These are phyloP conservation scores for Neofusicoccum sp. DNA, from an alignment of 2,329 filamentous ascomycete genomes.

Conservation along the genomic window DNA sequence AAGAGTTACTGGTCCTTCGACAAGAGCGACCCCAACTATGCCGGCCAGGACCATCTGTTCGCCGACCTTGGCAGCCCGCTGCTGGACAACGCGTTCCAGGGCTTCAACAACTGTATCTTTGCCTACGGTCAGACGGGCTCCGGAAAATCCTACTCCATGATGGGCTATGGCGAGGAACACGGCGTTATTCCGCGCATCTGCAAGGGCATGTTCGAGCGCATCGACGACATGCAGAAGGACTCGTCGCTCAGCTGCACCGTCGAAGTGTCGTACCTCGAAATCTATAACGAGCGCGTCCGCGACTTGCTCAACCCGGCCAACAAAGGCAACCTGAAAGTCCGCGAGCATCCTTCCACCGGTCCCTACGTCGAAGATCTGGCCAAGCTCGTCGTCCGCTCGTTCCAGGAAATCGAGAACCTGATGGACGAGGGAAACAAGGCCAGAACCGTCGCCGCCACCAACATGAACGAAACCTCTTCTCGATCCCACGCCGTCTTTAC, in stretches of 20 bases:
- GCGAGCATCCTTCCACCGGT: slow-evolving; percentile 95
- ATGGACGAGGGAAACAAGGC: slow-evolving; percentile 99
- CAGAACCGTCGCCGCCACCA: slow-evolving; percentile 94
- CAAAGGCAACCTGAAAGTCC: slow-evolving; percentile 94
- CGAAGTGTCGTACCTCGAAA: slow-evolving; percentile 97
- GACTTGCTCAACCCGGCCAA: slow-evolving; percentile 94
- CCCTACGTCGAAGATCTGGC: slow-evolving; percentile 98
- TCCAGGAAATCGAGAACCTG: slow-evolving; percentile 92
- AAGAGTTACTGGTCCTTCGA: slow-evolving; percentile 98
- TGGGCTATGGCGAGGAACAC: slow-evolving; percentile 95
- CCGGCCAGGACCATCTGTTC: slow-evolving; percentile 87
- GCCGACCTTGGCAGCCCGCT: slow-evolving; percentile 85
- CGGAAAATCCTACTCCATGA: slow-evolving; percentile 99
- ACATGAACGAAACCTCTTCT: slow-evolving; percentile 99
- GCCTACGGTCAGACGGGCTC: slow-evolving; percentile 98
- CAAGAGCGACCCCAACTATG: slow-evolving; percentile 77
- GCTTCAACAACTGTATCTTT: slow-evolving; percentile 99
- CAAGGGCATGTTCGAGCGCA: slow-evolving; percentile 94
- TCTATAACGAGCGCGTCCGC: slow-evolving; percentile 97
- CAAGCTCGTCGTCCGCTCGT: slow-evolving; percentile 90
- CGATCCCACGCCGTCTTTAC: slow-evolving; percentile 98
- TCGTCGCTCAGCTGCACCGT: slow-evolving; percentile 84
- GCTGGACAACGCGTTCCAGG: slow-evolving; percentile 95
- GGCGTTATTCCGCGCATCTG: slow-evolving; percentile 98
- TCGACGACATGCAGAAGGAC: slow-evolving; percentile 70